Conservation (phyloP, 768 basidiomycete genomes). For the Tephrocybe sp. region DNA sequence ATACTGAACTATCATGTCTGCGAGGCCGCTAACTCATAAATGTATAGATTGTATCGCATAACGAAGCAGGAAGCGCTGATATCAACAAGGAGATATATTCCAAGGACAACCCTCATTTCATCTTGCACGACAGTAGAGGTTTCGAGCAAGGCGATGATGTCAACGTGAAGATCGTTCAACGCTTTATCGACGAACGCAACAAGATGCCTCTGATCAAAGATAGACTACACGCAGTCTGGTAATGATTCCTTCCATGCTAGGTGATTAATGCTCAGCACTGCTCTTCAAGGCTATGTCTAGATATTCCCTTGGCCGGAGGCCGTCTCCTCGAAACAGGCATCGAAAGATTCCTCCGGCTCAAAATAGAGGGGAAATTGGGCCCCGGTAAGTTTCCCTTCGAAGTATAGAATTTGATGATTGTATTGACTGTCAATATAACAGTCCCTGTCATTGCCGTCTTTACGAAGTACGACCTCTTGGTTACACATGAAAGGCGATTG, state of each 20-base stretch:
- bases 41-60: slow-evolving; percentile 20
- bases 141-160: slow-evolving; percentile 25
- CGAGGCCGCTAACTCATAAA: background rate
- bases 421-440: slow-evolving; percentile 2
- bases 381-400: slow-evolving; percentile 12
- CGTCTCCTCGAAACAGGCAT: slow-evolving; percentile 24
- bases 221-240: slow-evolving; percentile 30
- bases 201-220: slow-evolving; percentile 20
- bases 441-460: slow-evolving; percentile 32
- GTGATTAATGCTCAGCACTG: background rate
- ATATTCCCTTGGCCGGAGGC: slow-evolving; percentile 23
- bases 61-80: slow-evolving; percentile 19
- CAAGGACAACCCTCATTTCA: slow-evolving; percentile 23
- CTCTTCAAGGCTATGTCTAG: slow-evolving; percentile 26
- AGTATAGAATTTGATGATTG: background rate
- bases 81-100: slow-evolving; percentile 26
- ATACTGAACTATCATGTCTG: background rate
- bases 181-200: slow-evolving; percentile 22
- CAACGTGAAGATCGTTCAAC: slow-evolving; percentile 22
- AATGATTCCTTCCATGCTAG: background rate
- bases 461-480: slow-evolving; percentile 30
- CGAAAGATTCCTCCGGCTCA: slow-evolving; percentile 22
- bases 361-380: slow-evolving; percentile 8
- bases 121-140: slow-evolving; percentile 29
- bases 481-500: slow-evolving; percentile 5